Conservation (phyloP, 2,329 filamentous ascomycete species). For the Xylaria polymorpha region DNA sequence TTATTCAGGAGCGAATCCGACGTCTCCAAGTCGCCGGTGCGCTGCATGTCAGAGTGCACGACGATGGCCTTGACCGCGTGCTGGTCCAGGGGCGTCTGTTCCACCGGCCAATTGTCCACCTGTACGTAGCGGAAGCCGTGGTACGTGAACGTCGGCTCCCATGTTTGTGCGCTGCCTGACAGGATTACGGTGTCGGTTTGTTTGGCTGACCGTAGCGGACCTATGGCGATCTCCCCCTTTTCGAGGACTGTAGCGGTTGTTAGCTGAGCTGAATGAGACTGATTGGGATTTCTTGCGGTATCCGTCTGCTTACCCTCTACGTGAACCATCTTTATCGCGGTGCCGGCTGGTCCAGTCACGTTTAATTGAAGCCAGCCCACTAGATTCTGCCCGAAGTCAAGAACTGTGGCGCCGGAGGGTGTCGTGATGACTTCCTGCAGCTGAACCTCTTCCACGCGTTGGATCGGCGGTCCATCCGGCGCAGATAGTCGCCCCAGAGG, state of each 20-base stretch:
- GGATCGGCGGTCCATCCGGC: constrained; percentile 51
- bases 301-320: constrained; percentile 57
- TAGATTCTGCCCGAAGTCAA: constrained; percentile 64
- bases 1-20: constrained; percentile 64
- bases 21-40: constrained; percentile 62
- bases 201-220: constrained; percentile 43
- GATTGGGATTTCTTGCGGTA: not conserved
- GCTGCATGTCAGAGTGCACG: constrained; percentile 64
- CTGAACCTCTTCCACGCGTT: constrained; percentile 45
- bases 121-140: constrained; percentile 64
- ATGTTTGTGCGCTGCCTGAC: constrained; percentile 61
- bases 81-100: constrained; percentile 45
- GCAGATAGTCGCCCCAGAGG: constrained; percentile 45
- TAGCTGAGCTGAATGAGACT: not conserved
- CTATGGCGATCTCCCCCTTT: constrained; percentile 55
- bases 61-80: constrained; percentile 53
- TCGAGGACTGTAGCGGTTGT: constrained; percentile 57
- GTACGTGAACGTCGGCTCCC: constrained; percentile 62
- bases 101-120: constrained; percentile 54
- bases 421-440: constrained; percentile 47
- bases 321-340: constrained; percentile 60
- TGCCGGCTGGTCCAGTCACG: constrained; percentile 51
- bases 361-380: constrained; percentile 56
- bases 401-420: constrained; percentile 57
- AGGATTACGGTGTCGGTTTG: constrained; percentile 44